Evolutionary conservation across 2,329 filamentous ascomycete species (phyloP).

Genomic region (Exophiala viscosa): DNA sequence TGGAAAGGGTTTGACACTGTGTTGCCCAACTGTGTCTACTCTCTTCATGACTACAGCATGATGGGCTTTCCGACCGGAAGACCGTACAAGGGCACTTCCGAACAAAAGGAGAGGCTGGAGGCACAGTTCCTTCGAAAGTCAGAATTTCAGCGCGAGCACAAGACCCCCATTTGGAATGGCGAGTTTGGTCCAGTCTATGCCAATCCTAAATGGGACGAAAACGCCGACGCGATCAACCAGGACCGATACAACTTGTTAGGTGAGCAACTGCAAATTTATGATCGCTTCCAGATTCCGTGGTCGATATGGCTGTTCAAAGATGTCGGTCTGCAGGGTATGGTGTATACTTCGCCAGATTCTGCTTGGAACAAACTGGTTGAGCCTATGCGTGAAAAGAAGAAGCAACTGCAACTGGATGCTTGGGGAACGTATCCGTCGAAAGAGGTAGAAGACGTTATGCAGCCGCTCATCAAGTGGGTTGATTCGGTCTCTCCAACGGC

Average conservation of each 20-base stretch:
- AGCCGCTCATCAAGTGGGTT: conserved; percentile 32
- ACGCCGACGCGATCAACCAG: conserved; percentile 29
- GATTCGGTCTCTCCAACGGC: conserved; percentile 21
- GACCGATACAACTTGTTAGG: conserved; percentile 47
- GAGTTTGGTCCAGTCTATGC: conserved; percentile 50
- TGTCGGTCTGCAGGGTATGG: conserved; percentile 56
- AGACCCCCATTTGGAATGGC: conserved; percentile 51
- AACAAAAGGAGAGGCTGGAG: conserved; percentile 42
- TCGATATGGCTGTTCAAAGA: conserved; percentile 61
- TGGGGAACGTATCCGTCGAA: conserved; percentile 48
- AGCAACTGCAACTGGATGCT: conserved; percentile 50
- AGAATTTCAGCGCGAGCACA: conserved; percentile 44
- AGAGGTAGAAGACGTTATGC: conserved; percentile 43
- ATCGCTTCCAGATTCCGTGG: conserved; percentile 53
- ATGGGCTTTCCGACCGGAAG: conserved; percentile 44
- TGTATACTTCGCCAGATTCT: conserved; percentile 46
- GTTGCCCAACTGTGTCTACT: conserved; percentile 37
- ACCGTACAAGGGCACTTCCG: conserved; percentile 40
- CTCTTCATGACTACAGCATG: conserved; percentile 30
- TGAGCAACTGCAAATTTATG: conserved; percentile 51
- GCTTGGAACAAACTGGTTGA: conserved; percentile 51
- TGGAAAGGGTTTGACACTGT: conserved; percentile 43
- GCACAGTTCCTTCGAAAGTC: conserved; percentile 46
- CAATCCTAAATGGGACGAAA: conserved; percentile 19
- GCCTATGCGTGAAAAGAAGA: conserved; percentile 56